Evolutionary conservation across 2,329 filamentous ascomycete genomes (phyloP).

Genomic region (Escovopsis sp.): DNA sequence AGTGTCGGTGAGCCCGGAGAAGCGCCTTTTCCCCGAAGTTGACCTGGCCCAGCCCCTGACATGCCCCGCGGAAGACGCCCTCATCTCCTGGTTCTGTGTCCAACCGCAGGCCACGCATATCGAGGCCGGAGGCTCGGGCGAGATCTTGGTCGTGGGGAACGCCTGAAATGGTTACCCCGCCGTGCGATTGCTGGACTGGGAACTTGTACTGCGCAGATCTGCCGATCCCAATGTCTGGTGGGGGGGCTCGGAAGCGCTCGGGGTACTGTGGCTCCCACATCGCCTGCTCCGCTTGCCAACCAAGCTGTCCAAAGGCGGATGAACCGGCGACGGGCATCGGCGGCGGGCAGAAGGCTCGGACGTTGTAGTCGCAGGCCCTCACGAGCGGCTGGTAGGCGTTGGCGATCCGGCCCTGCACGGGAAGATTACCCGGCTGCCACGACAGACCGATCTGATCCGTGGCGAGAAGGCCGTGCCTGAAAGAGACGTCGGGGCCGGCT

Average conservation of each 20-base stretch:
- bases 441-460: not conserved
- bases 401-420: conserved; percentile 8
- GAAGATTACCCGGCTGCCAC: conserved; percentile 2
- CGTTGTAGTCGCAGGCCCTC: conserved; percentile 21
- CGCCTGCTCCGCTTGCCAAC: conserved; percentile 5
- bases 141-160: not conserved
- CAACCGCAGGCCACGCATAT: not conserved
- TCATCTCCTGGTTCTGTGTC: not conserved
- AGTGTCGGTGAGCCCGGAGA: conserved; percentile 55
- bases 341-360: conserved; percentile 22
- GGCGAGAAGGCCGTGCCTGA: conserved; percentile 1
- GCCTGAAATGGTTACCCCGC: not conserved
- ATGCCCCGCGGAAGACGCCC: not conserved
- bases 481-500: conserved; percentile 1
- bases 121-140: not conserved
- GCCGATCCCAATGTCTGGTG: not conserved
- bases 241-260: not conserved
- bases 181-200: not conserved
- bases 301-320: conserved; percentile 14
- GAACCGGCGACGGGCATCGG: conserved; percentile 17
- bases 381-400: conserved; percentile 17
- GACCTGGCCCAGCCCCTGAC: conserved; percentile 6
- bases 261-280: conserved; percentile 4
- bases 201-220: not conserved
- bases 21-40: conserved; percentile 54